Conservation (phyloP, 768 basidiomycete species). For the Pisolithus tinctorius region DNA sequence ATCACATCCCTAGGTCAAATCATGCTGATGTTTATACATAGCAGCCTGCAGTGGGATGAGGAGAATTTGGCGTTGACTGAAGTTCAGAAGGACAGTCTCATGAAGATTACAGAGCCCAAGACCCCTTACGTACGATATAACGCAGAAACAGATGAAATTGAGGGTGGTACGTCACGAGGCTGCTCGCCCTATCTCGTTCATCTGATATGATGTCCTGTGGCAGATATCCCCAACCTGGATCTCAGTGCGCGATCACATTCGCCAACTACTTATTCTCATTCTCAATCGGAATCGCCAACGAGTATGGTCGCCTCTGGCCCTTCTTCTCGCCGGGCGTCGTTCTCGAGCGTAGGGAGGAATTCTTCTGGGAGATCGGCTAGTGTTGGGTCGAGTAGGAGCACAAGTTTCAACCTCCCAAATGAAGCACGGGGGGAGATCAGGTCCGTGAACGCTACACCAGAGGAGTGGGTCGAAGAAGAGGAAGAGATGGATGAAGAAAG, state of each 20-base stretch:
- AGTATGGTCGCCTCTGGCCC: constrained; percentile 57
- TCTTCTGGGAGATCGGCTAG: constrained; percentile 56
- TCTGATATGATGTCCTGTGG: background rate
- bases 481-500: constrained; percentile 90
- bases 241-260: constrained; percentile 35
- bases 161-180: constrained; percentile 57
- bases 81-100: constrained; percentile 89
- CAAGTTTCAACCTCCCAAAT: constrained; percentile 74
- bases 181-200: background rate
- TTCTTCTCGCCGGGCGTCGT: constrained; percentile 68
- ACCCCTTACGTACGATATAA: constrained; percentile 94
- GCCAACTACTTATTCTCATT: constrained; percentile 33
- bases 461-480: constrained; percentile 57
- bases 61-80: constrained; percentile 89
- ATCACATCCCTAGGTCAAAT: no score
- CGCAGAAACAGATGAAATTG: constrained; percentile 75
- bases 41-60: constrained; percentile 91
- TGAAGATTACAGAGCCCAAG: constrained; percentile 99
- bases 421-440: constrained; percentile 57
- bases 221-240: constrained; percentile 81
- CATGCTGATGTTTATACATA: constrained; percentile 7
- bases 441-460: constrained; percentile 31
- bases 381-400: constrained; percentile 67
- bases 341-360: constrained; percentile 55
- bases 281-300: constrained; percentile 48